phyloP scores from a whole-genome alignment of 495 filamentous ascomycete genomes.

The Aspergillus indologenus region DNA sequence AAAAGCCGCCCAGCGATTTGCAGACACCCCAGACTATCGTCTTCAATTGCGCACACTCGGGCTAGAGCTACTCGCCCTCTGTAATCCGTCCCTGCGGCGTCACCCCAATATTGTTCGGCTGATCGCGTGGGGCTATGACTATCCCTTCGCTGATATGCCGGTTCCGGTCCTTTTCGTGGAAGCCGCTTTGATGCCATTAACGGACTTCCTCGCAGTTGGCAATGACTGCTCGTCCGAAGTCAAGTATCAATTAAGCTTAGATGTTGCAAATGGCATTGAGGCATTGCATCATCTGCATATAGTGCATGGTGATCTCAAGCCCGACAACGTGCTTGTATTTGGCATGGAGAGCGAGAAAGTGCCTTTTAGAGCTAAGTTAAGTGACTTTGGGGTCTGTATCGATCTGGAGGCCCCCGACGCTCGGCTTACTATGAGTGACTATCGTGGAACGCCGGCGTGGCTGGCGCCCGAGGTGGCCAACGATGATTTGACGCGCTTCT shows the following conservation, averaged over 20 bases:
- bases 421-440: slow-evolving; percentile 16
- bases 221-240: slow-evolving; percentile 6
- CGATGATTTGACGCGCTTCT: neutral
- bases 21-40: slow-evolving; percentile 9
- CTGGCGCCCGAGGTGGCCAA: slow-evolving; percentile 20
- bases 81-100: slow-evolving; percentile 10
- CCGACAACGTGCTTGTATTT: slow-evolving; percentile 39
- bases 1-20: slow-evolving; percentile 2
- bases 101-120: slow-evolving; percentile 23
- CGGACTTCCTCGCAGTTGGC: slow-evolving; percentile 13
- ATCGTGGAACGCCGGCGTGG: slow-evolving; percentile 26
- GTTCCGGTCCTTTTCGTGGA: slow-evolving; percentile 24
- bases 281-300: slow-evolving; percentile 74
- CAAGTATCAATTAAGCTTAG: slow-evolving; percentile 18
- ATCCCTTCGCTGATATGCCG: slow-evolving; percentile 19
- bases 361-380: slow-evolving; percentile 27
- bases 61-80: slow-evolving; percentile 11
- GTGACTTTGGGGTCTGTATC: slow-evolving; percentile 28
- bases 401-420: slow-evolving; percentile 18
- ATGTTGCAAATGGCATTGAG: slow-evolving; percentile 63
- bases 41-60: slow-evolving; percentile 9
- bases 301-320: slow-evolving; percentile 51
- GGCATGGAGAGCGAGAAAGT: slow-evolving; percentile 14
- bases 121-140: slow-evolving; percentile 26
- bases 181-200: slow-evolving; percentile 18